Evolutionary conservation across 176 grass and related monocot genomes (phyloP), one percentile per base, ranked within the genome.

Genomic region (Musa beccarii): DNA sequence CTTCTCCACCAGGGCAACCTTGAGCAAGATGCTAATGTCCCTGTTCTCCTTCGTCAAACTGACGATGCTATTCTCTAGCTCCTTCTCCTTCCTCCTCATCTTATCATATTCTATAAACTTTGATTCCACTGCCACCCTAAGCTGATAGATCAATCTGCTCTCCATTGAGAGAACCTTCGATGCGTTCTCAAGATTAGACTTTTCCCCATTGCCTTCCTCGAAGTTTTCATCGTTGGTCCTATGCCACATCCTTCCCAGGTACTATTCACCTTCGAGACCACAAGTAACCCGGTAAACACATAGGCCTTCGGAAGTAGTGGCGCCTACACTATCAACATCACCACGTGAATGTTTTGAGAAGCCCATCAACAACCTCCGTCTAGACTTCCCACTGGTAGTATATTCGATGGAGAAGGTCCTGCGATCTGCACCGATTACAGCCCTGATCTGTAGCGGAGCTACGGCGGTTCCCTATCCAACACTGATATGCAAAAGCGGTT

Each of bases 21-120:
- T 90, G 15, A 91, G 79, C 81, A 91, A 80, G 54, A 53, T 84
- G 21, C 82, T 76, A 8, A 84, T 79, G 70, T 89, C 86, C 76
- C 83, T 70, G 50, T 91, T 91, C 84, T 91, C 92, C 75, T 90
- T 84, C 64, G 63, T 74, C 55, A 96, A 86, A 63, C 79, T 96
- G 43, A 81, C 53, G 68, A 89, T 55, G 54, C 20, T 86, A 52
- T 67, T 86, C 78, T 86, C 86, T 54, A 84, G 69, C 11, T 89
- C 81, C 26, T 69, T 86, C 74, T 86, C 84, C 69, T 86, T 86
- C 72, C 78, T 86, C 20, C 49, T 79, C 75, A 76, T 88, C 54
- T 82, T 76, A 12, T 80, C 80, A 14, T 63, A 19, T 14, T 78
- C 69, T 34, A 28, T 72, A 50, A 96, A 52, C 69, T 74, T 90